Evolutionary conservation across 345 rosid genomes (phyloP).

Genomic region (Hirschfeldia incana): DNA sequence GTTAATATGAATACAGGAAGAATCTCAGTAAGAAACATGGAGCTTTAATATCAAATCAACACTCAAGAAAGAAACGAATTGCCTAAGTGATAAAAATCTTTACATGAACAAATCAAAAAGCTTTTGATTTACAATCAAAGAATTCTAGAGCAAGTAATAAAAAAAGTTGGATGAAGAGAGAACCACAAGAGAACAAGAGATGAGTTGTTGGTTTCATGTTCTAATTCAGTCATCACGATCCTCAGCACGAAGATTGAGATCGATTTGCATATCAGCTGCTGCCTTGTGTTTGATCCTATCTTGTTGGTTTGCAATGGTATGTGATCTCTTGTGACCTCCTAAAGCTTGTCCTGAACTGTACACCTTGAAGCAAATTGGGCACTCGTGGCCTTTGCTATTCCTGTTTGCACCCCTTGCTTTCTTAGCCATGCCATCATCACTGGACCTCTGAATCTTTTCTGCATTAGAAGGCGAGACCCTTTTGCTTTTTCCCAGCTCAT

Average conservation of each 20-base stretch:
- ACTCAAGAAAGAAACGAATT: constrained; percentile 5
- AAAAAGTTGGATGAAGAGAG: not conserved
- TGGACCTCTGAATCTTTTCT: constrained; percentile 28
- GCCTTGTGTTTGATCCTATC: constrained; percentile 46
- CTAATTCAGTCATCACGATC: constrained; percentile 26
- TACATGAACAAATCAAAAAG: constrained; percentile 25
- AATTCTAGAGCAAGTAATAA: constrained; percentile 1
- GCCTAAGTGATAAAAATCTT: not conserved
- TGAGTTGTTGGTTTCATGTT: not conserved
- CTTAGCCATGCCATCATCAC: constrained; percentile 35
- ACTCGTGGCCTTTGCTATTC: constrained; percentile 61
- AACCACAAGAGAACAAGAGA: not conserved
- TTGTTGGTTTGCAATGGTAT: constrained; percentile 56
- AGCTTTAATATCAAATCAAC: constrained; percentile 25
- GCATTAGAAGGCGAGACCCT: constrained; percentile 42
- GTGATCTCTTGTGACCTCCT: constrained; percentile 96
- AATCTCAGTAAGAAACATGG: constrained; percentile 13
- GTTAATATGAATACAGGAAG: not conserved
- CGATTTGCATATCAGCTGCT: constrained; percentile 49
- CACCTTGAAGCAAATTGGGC: constrained; percentile 80
- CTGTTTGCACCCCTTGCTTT: constrained; percentile 43
- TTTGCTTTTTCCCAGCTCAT: constrained; percentile 44
- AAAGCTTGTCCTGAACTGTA: constrained; percentile 91
- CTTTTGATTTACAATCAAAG: constrained; percentile 12
- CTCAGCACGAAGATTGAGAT: constrained; percentile 74